These are phyloP conservation scores for Rhododendron molle DNA, from an alignment of 148 eudicot species.

Conservation along the genomic window DNA sequence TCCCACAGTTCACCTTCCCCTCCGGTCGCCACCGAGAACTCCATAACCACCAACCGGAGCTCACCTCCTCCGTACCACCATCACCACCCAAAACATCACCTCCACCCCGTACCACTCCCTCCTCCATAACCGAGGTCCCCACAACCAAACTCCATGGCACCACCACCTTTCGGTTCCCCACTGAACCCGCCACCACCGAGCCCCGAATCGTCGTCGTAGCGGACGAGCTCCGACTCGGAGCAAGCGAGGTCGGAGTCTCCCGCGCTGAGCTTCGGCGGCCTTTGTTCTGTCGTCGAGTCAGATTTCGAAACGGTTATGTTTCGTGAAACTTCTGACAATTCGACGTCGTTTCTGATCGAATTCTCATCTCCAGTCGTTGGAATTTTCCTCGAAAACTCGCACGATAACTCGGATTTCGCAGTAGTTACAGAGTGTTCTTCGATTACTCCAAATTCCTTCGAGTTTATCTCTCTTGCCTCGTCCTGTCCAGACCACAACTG, in stretches of 20 bases:
- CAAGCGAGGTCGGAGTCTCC: conserved; percentile 49
- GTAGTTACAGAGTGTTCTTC: conserved; percentile 17
- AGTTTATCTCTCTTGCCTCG: conserved; percentile 23
- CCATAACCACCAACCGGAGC: too few species aligned
- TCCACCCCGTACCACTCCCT: too few species aligned
- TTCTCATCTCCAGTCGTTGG: background rate
- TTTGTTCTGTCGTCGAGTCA: conserved; percentile 36
- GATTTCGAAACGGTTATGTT: conserved; percentile 18
- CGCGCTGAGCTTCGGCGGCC: conserved; percentile 10
- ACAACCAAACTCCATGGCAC: too few species aligned
- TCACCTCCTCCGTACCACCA: too few species aligned
- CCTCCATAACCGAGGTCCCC: too few species aligned
- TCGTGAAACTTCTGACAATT: conserved; percentile 9
- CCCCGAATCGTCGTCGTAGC: conserved; percentile 19
- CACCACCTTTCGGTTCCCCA: too few species aligned
- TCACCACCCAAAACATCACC: too few species aligned
- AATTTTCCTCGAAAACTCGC: background rate
- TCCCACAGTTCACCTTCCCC: too few species aligned
- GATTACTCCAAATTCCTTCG: conserved; percentile 10
- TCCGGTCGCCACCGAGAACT: too few species aligned
- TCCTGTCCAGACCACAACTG: conserved; percentile 50
- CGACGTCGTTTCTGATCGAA: background rate
- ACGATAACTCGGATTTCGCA: conserved; percentile 7
- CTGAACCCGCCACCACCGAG: too few species aligned
- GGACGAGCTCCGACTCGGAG: conserved; percentile 58